Evolutionary conservation across 164 flowering plant genomes (phyloP).

Genomic region (Cinnamomum micranthum): DNA sequence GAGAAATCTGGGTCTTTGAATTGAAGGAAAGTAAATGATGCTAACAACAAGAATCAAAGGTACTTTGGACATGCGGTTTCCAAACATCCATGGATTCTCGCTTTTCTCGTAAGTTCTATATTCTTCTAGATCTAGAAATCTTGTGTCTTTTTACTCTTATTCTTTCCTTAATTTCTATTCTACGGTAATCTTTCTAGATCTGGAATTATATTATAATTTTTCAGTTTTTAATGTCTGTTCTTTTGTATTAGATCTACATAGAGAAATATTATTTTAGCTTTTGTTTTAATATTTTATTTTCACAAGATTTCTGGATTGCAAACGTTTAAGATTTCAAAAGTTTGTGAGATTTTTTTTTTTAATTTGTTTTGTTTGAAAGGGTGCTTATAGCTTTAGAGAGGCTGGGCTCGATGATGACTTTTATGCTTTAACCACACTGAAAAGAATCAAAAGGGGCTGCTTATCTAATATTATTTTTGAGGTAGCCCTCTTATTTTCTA

Average conservation of each 20-base stretch:
- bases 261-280: too few relatives aligned
- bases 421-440: conserved; percentile 15
- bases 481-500: neutral
- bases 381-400: neutral
- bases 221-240: neutral
- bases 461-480: neutral
- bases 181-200: too few relatives aligned
- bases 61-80: conserved; percentile 11
- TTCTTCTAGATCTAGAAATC: too few relatives aligned
- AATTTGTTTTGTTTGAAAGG: neutral
- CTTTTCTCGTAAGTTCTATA: conserved; percentile 12
- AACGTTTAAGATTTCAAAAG: neutral
- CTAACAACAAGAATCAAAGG: neutral
- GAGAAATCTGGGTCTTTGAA: too few relatives aligned
- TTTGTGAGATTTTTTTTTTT: neutral
- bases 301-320: too few relatives aligned
- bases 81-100: conserved; percentile 2
- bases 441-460: conserved; percentile 4
- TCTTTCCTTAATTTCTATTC: neutral
- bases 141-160: neutral
- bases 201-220: too few relatives aligned
- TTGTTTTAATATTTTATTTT: too few relatives aligned
- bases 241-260: neutral
- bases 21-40: too few relatives aligned
- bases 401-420: conserved; percentile 5